Evolutionary conservation across 768 basidiomycete genomes (phyloP).

Genomic region (Podaxis pistillaris): DNA sequence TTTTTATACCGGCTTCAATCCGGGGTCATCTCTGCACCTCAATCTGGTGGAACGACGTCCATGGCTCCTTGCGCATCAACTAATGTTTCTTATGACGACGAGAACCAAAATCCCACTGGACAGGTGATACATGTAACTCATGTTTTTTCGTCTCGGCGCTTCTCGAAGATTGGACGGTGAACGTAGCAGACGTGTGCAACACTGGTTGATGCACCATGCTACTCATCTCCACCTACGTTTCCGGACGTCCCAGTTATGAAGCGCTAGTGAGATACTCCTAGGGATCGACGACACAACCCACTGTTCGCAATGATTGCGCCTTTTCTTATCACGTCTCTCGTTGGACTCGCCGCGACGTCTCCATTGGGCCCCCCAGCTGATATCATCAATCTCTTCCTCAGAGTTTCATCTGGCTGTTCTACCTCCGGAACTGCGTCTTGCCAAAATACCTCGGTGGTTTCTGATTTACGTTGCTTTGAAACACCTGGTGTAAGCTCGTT

Average conservation of each 20-base stretch:
- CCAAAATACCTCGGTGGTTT: neutral
- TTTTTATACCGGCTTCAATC: neutral
- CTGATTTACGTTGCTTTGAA: neutral
- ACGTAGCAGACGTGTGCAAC: neutral
- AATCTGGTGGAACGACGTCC: neutral
- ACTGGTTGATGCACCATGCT: neutral
- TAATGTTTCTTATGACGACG: neutral
- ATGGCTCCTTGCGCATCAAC: neutral
- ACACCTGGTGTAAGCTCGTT: neutral
- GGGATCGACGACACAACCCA: neutral
- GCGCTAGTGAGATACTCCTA: neutral
- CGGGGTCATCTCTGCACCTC: neutral
- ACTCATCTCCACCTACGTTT: neutral
- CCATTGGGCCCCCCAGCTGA: neutral
- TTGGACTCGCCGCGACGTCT: neutral
- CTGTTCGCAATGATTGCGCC: neutral
- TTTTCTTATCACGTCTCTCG: neutral
- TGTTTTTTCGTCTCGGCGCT: neutral
- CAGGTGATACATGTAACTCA: neutral
- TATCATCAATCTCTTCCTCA: neutral
- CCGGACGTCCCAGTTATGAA: neutral
- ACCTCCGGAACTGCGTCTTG: neutral
- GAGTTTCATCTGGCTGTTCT: neutral
- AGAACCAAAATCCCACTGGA: neutral
- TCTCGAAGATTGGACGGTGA: neutral